Base-by-base conservation (phyloP, 495 filamentous ascomycete species). In the Diplogelasinospora grovesii region DNA sequence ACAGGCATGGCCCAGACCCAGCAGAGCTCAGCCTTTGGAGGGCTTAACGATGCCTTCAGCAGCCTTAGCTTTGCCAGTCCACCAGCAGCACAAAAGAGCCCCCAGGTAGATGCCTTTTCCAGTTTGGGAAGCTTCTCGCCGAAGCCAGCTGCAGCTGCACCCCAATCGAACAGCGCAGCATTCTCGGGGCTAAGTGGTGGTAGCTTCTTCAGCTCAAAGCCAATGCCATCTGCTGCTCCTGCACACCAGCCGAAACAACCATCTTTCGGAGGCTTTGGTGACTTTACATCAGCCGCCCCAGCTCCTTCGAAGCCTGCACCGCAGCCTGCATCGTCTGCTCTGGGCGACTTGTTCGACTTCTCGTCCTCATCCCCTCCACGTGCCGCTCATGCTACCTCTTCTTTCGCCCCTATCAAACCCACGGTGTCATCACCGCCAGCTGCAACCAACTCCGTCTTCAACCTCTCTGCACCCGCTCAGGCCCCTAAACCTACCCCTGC, bases 21-120 rank as follows among this genome's bases (percentile, higher is more conserved):
- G n/a, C n/a, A n/a, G 38, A 52, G 60, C 7, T 75, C 82, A n/a
- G n/a, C n/a, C 18, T 71, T 87, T 51, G 81, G 85, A 5, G 85
- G 82, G 3, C 62, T 98, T 36, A 81, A 84, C 43, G 89, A 95
- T 65, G 87, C 89, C 2, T 98, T 98, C 57, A 81, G 86, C 50
- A 75, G 79, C 34, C 62, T 98, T 14, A 85, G 78, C 48, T 89
- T 98, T 56, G 60, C 53, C 10, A 64, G 57, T 65, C 53, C 77
- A 7, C 64, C 77, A 18, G 66, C 79, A 3, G 66, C 81, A 11
- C 15, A 27, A 54, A 74, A 61, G 52, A 57, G 53, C 20, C 60
- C 69, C 10, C 69, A 73, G 11, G 82, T 81, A 7, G 67, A 71
- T 45, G 63, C 88, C 7, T 96, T 96, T 61, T 75, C 90, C 20